Base-by-base conservation (phyloP, 352 stramenopile genomes). In the Globisporangium okanoganense region DNA sequence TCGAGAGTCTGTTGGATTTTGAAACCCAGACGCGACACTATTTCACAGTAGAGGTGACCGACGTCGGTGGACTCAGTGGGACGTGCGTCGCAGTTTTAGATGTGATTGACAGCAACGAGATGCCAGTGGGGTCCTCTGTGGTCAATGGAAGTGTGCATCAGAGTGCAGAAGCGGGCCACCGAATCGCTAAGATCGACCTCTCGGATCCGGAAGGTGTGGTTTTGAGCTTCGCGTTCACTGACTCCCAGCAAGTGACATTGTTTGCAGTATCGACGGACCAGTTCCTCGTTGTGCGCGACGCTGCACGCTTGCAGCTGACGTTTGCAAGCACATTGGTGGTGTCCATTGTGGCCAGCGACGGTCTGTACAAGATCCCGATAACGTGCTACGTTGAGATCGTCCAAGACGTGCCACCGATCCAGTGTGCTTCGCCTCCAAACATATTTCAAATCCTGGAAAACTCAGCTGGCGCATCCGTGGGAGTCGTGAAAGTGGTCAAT, bases 81-180 rank as follows among this genome's bases (percentile, higher is more conserved):
- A 55, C 54, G 7, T 86, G 77, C 25, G 60, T 74, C 3, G 27
- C 69, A 45, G 49, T 68, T 8, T 24, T 86, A 0, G 68, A 84
- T 12, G 65, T 86, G 1, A 40, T 70, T 5, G 72, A 86, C 51
- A 60, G 75, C 1, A 54, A 86, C 33, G 77, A 86, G 43, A 54
- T 67, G 6, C 77, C 77, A 0, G 47, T 58, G 20, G 77, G 77
- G 2, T 33, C 59, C 24, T 65, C 38, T 10, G 29, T 45, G 36
- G 80, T 76, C 56, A 77, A 71, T 25, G 69, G 68, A 36, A 73
- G 68, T 0, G 52, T 82, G 14, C 71, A 78, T 33, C 58, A 66
- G 36, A 70, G 49, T 36, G 72, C 58, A 18, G 58, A 12, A 12
- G 54, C 41, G 54, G 72, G 53, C 5, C 43, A 62, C 10, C 56